Evolutionary conservation across 352 stramenopile species (phyloP).

Genomic region (Pythium biforme): DNA sequence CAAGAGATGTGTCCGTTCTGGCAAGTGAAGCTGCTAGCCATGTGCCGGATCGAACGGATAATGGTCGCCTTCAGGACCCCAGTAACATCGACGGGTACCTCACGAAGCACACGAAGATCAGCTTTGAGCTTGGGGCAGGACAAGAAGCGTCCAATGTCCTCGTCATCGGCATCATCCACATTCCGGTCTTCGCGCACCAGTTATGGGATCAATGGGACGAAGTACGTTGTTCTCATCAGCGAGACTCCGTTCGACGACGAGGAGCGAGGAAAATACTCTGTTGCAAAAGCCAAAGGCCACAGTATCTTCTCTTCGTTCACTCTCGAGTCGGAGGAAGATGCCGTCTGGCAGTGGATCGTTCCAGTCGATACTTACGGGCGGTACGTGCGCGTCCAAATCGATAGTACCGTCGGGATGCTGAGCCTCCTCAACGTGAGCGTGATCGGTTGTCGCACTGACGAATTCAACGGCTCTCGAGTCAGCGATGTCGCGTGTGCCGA

Average conservation of each 20-base stretch:
- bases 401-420: constrained; percentile 49
- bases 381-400: constrained; percentile 66
- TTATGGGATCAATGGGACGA: constrained; percentile 12
- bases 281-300: constrained; percentile 46
- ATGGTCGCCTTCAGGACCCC: constrained; percentile 32
- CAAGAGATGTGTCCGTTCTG: constrained; percentile 80
- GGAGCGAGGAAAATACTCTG: constrained; percentile 59
- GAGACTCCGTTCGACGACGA: constrained; percentile 58
- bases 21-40: constrained; percentile 40
- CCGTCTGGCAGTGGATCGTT: constrained; percentile 38
- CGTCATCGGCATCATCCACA: constrained; percentile 4
- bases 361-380: constrained; percentile 55
- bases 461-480: constrained; percentile 58
- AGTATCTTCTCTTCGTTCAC: constrained; percentile 50
- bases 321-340: constrained; percentile 25
- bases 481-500: constrained; percentile 58
- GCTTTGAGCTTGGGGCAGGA: constrained; percentile 1
- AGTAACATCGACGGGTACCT: constrained; percentile 8
- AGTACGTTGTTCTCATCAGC: constrained; percentile 55
- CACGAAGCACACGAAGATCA: constrained; percentile 15
- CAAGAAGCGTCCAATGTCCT: constrained; percentile 18
- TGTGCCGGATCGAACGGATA: constrained; percentile 47
- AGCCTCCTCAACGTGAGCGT: constrained; percentile 49
- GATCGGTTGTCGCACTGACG: constrained; percentile 35
- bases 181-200: constrained; percentile 3